Percentiles rank a stretch among this genome's conserved stretches.
These are phyloP conservation scores for Pleurotus sapidus DNA, from an alignment of 768 basidiomycete genomes.

Conservation along the genomic window DNA sequence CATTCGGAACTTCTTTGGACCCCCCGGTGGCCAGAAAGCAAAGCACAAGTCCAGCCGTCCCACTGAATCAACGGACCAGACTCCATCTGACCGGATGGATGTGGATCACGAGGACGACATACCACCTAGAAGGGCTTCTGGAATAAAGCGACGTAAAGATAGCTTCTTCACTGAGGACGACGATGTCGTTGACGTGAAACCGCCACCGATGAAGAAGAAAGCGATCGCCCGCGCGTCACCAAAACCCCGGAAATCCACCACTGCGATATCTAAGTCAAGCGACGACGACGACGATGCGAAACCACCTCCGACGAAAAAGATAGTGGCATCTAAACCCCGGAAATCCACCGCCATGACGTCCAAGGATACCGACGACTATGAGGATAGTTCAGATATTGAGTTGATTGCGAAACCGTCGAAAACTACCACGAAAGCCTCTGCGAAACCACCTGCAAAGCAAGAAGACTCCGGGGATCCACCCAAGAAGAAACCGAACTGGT, in stretches of 20 bases:
- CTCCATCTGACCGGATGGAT: neutral
- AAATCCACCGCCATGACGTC: neutral
- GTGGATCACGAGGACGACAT: constrained; percentile 1
- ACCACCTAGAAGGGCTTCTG: constrained; percentile 1
- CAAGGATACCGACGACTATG: constrained; percentile 28
- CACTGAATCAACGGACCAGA: neutral
- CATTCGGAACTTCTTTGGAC: too few relatives aligned
- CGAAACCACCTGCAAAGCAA: constrained; percentile 7
- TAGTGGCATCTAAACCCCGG: neutral
- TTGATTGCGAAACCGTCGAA: constrained; percentile 21
- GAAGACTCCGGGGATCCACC: constrained; percentile 10
- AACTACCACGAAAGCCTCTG: constrained; percentile 11
- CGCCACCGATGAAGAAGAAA: neutral
- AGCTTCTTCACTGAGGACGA: neutral
- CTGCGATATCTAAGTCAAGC: neutral
- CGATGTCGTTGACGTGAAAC: neutral
- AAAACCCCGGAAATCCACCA: neutral
- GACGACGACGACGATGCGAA: neutral
- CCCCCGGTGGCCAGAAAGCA: too few relatives aligned
- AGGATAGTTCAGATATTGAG: constrained; percentile 21
- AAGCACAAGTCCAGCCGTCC: neutral
- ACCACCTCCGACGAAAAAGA: neutral
- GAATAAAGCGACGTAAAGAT: neutral
- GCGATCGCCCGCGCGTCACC: neutral
- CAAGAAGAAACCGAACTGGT: constrained; percentile 37